Evolutionary conservation across 352 stramenopile genomes (phyloP).

Genomic region (Nothophytophthora sp.): DNA sequence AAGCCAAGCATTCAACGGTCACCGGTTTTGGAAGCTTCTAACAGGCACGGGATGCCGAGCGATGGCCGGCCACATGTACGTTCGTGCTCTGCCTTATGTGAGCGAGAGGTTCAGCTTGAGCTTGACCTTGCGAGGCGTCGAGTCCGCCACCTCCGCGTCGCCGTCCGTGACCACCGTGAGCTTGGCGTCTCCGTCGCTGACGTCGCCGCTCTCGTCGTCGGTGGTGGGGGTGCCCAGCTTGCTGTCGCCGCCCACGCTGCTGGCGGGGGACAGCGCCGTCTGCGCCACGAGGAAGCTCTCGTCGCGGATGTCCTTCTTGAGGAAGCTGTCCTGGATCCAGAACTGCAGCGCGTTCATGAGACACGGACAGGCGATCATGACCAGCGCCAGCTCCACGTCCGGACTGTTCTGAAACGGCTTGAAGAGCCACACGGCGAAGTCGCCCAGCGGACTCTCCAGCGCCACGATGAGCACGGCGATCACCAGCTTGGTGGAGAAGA

Average conservation of each 20-base stretch:
- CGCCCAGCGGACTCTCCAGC: constrained; percentile 63
- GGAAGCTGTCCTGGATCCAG: constrained; percentile 90
- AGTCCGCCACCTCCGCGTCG: constrained; percentile 10
- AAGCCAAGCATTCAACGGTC: no score
- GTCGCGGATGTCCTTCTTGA: constrained; percentile 82
- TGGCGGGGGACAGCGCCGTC: constrained; percentile 24
- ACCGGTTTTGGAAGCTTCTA: no score
- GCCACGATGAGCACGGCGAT: constrained; percentile 76
- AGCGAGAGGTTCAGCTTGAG: constrained; percentile 23
- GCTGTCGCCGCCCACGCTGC: constrained; percentile 17
- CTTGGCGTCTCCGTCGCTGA: constrained; percentile 21
- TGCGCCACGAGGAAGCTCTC: constrained; percentile 58
- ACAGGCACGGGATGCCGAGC: no score
- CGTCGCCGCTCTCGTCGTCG: constrained; percentile 32
- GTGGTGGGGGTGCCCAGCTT: constrained; percentile 34
- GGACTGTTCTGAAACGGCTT: constrained; percentile 64
- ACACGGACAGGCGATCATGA: constrained; percentile 90
- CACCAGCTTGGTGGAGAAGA: constrained; percentile 77
- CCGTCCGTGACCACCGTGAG: constrained; percentile 13
- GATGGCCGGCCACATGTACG: no score
- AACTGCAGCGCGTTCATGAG: constrained; percentile 91
- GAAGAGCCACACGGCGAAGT: constrained; percentile 69
- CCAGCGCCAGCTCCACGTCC: constrained; percentile 71
- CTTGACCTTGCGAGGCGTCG: constrained; percentile 23
- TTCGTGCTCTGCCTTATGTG: constrained; percentile 9